Percentiles rank a stretch among this genome's conserved stretches.
phyloP scores from a whole-genome alignment of 768 basidiomycete species.

The Suillus hirtellus region DNA sequence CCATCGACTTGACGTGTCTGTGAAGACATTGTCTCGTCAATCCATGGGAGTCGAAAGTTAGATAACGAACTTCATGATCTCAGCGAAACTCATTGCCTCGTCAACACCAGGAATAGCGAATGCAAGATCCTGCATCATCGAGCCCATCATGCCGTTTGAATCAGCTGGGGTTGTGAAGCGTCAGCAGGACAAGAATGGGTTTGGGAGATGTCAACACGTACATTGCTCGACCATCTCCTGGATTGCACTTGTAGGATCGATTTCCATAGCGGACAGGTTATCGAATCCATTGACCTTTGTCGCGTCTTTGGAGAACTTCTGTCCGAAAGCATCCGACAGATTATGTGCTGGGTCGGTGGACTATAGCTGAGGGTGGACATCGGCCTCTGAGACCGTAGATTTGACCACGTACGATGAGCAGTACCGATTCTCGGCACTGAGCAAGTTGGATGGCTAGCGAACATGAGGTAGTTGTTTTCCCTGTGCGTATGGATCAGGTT shows the following conservation, averaged over 20 bases:
- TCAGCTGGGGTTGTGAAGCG: conserved; percentile 53
- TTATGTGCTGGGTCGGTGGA: conserved; percentile 99
- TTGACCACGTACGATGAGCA: conserved; percentile 77
- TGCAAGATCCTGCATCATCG: conserved; percentile 99
- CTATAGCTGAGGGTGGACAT: conserved; percentile 38
- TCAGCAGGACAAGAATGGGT: conserved; percentile 8
- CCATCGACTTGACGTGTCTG: conserved; percentile 99
- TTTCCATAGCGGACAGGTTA: conserved; percentile 98
- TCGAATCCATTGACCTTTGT: conserved; percentile 97
- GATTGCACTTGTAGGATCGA: conserved; percentile 95
- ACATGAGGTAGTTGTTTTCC: conserved; percentile 98
- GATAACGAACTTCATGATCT: conserved; percentile 93
- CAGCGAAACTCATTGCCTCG: conserved; percentile 99
- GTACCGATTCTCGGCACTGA: conserved; percentile 86
- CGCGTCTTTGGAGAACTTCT: conserved; percentile 99
- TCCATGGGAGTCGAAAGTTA: background rate
- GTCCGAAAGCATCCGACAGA: conserved; percentile 95
- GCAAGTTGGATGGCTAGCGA: conserved; percentile 97
- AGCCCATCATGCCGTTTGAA: conserved; percentile 93
- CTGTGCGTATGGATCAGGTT: conserved; percentile 38
- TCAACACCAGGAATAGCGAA: conserved; percentile 99
- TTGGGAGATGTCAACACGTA: conserved; percentile 37
- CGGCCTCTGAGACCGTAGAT: conserved; percentile 5
- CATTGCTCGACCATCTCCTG: conserved; percentile 99
- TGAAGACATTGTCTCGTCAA: conserved; percentile 4